Percentiles rank a stretch among this genome's conserved stretches.
Conservation (phyloP, 345 rosid species). For the Bretschneidera sinensis region DNA sequence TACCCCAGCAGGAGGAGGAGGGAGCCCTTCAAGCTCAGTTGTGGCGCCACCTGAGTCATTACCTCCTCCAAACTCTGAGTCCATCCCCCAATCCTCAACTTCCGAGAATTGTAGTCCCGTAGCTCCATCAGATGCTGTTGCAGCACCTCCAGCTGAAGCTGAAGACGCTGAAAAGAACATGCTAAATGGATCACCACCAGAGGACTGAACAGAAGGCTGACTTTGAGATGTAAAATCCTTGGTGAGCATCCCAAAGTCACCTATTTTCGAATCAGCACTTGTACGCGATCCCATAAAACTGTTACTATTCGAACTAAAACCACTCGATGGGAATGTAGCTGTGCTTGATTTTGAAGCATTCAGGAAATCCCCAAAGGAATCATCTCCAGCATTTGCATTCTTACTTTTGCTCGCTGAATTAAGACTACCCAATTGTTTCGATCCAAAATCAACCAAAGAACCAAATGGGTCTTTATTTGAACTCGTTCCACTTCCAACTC, state of each 20-base stretch:
- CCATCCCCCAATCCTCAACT: constrained; percentile 83
- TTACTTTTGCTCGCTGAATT: constrained; percentile 44
- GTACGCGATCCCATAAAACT: constrained; percentile 35
- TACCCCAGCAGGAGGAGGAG: constrained; percentile 90
- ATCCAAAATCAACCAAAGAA: constrained; percentile 64
- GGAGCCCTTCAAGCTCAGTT: constrained; percentile 94
- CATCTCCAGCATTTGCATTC: constrained; percentile 23
- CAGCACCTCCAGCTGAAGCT: constrained; percentile 32
- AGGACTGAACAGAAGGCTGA: constrained; percentile 35
- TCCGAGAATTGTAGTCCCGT: constrained; percentile 49
- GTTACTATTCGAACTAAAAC: constrained; percentile 29
- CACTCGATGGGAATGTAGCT: constrained; percentile 34
- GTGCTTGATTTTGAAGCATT: constrained; percentile 47
- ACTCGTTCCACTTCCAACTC: constrained; percentile 39
- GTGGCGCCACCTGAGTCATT: constrained; percentile 47
- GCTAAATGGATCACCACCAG: constrained; percentile 54
- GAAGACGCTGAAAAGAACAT: constrained; percentile 51
- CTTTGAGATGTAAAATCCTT: constrained; percentile 36
- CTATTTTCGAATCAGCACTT: constrained; percentile 25
- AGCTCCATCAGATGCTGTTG: constrained; percentile 29
- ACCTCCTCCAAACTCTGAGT: constrained; percentile 57
- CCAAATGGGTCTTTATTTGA: constrained; percentile 71
- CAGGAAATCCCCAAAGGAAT: constrained; percentile 57
- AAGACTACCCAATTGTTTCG: constrained; percentile 49
- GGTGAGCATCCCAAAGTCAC: constrained; percentile 52